phyloP scores from a whole-genome alignment of 2,329 filamentous ascomycete genomes.

The Chaetomiaceae sp. region DNA sequence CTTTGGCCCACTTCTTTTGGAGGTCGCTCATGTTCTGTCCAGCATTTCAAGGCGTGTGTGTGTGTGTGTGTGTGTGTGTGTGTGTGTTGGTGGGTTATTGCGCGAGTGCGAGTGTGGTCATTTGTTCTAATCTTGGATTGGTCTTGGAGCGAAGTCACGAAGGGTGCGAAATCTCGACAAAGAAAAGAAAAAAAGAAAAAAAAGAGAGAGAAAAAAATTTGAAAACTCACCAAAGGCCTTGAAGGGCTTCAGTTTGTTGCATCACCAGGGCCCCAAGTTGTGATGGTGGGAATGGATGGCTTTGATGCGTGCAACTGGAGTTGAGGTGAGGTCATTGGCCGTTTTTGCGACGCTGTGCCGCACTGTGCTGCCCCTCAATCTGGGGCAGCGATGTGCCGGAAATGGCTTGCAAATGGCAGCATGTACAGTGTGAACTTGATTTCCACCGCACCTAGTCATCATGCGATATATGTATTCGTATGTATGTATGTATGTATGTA shows the following conservation, averaged over 20 bases:
- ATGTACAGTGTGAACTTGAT: not conserved
- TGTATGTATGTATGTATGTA: no score
- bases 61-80: no score
- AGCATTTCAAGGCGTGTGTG: not conserved
- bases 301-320: not conserved
- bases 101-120: not conserved
- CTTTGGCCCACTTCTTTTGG: constrained; percentile 33
- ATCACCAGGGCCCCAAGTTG: not conserved
- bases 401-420: no score
- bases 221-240: no score
- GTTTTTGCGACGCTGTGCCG: not conserved
- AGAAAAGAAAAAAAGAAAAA: no score
- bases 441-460: not conserved
- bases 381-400: not conserved
- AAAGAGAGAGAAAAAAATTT: no score
- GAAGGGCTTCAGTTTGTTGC: not conserved
- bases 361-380: constrained; percentile 16
- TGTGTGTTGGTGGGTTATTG: not conserved
- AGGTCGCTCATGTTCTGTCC: constrained; percentile 31
- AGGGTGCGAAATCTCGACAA: no score
- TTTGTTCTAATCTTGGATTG: not conserved
- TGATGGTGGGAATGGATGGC: constrained; percentile 6
- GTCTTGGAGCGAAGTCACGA: no score
- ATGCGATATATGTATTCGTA: no score
- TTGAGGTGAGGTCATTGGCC: constrained; percentile 19